Percentiles rank a stretch among this genome's conserved stretches.
These are phyloP conservation scores for Chlamydomonas schloesseri DNA, from an alignment of 139 green algal genomes.

Conservation along the genomic window DNA sequence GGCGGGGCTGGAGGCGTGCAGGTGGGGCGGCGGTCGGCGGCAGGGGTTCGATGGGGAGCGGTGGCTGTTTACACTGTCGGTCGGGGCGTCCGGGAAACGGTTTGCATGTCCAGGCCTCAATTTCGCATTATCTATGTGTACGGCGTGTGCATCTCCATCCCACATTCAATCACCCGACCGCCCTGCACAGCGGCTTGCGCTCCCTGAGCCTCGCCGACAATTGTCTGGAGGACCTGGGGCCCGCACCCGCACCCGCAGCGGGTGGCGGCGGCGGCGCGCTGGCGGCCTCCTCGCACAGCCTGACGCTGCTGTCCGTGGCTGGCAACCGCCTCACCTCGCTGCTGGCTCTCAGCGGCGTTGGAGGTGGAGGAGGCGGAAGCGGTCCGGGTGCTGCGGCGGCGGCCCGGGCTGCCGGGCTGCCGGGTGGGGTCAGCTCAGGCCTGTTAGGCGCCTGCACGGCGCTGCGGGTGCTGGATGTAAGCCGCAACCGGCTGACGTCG, in stretches of 20 bases:
- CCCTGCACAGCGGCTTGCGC: conserved; percentile 3
- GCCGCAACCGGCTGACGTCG: conserved; percentile 12
- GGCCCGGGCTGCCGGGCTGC: no score
- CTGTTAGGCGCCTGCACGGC: not conserved
- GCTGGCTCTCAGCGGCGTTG: not conserved
- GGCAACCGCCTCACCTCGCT: conserved; percentile 6
- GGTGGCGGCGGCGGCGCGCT: not conserved
- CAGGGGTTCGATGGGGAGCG: not conserved
- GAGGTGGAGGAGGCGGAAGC: no score
- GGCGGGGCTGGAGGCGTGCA: conserved; percentile 4
- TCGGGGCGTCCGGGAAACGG: no score
- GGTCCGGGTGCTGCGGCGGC: no score
- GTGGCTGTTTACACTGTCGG: no score
- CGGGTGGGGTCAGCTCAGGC: no score
- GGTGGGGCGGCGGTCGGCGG: not conserved
- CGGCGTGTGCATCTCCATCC: no score
- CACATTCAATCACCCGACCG: no score
- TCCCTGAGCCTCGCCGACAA: conserved; percentile 30
- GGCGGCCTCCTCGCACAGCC: not conserved
- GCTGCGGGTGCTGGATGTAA: conserved; percentile 13
- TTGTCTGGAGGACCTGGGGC: not conserved
- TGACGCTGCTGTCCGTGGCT: not conserved
- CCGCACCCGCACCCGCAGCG: no score
- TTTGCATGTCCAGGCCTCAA: no score
- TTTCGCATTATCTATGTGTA: no score